phyloP scores from a whole-genome alignment of 345 rosid species.

The Eucalyptus regnans region DNA sequence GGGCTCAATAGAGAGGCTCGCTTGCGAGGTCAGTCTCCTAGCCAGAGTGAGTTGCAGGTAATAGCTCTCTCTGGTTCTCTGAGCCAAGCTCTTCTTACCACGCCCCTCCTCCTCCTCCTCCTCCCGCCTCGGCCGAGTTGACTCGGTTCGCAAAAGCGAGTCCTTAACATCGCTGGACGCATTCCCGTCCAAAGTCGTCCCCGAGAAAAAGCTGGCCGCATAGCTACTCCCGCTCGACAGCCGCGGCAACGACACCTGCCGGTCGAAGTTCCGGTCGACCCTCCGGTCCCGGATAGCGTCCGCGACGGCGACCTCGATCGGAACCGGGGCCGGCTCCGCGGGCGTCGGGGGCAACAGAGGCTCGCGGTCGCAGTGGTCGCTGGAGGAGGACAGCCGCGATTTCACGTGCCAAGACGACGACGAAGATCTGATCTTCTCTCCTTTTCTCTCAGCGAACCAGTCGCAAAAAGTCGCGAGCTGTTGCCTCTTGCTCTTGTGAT shows the following conservation, averaged over 20 bases:
- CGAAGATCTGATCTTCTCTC: slow-evolving; percentile 5
- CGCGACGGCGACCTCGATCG: neutral
- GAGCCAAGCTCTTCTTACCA: slow-evolving; percentile 18
- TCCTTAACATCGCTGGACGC: slow-evolving; percentile 47
- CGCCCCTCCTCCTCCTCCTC: slow-evolving; percentile 20
- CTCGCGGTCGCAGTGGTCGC: slow-evolving; percentile 39
- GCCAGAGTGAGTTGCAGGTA: slow-evolving; percentile 74
- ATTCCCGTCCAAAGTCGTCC: slow-evolving; percentile 63
- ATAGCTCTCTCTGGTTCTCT: slow-evolving; percentile 44
- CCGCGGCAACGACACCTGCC: slow-evolving; percentile 61
- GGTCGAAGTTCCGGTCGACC: slow-evolving; percentile 43
- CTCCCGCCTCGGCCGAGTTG: slow-evolving; percentile 10
- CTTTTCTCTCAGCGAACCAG: slow-evolving; percentile 55
- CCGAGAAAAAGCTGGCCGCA: slow-evolving; percentile 78
- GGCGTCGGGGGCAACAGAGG: slow-evolving; percentile 16
- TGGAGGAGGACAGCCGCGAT: slow-evolving; percentile 14
- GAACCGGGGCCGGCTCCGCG: slow-evolving; percentile 10
- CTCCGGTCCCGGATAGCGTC: slow-evolving; percentile 10
- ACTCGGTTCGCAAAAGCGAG: slow-evolving; percentile 3
- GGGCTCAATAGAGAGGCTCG: slow-evolving; percentile 38
- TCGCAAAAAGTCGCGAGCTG: slow-evolving; percentile 53
- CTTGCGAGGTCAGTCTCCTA: slow-evolving; percentile 54
- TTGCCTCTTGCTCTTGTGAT: slow-evolving; percentile 24
- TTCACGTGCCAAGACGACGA: slow-evolving; percentile 13
- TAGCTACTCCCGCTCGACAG: slow-evolving; percentile 80